Evolutionary conservation across 2,329 filamentous ascomycete genomes (phyloP), one percentile per base, ranked within the genome.

Genomic region (Aspergillus niger): DNA sequence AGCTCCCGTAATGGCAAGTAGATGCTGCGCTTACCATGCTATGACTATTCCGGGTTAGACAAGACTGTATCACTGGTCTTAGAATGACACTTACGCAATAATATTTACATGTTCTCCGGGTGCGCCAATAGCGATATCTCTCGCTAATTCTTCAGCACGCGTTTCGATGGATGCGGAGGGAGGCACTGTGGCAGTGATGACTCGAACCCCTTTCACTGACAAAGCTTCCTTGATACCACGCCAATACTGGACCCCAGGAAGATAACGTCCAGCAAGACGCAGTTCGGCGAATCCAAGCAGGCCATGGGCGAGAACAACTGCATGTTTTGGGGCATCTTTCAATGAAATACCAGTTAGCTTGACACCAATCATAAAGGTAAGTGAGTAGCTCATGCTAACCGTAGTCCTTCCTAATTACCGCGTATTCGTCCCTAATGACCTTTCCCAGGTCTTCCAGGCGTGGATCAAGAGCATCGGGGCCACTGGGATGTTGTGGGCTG

Each of bases 271-370:
- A 2, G 79, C 83, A 5, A 86, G 75, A 15, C 80, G 83, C 8
- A 88, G 72, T 69, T 88, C 85, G 65, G 87, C 84, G 70, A 89
- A 89, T n/a, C 86, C 86, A 20, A 89, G 75, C 10, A 89, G 78
- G n/a, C 86, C 86, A 73, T 89, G 86, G 4, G 86, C 86, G 8
- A 89, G 82, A 52, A 89, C 81, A 55, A 89, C 82, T 2, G 85
- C 84, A 66, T 87, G 71, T 69, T 84, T 83, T 44, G 81, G 83
- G 8, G 76, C 73, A 54, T 74, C 74, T 78, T 47, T 10, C 32
- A 22, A 53, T 8, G n/a, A 49, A 8, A 36, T 7, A 10, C 41
- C 17, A 38, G n/a, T 48, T 48, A 50, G 47, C 20, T 36, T 1
- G 24, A 55, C 5, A 15, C 32, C 4, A 11, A 36, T 36, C 3